Evolutionary conservation across 768 basidiomycete genomes (phyloP), one percentile per base, ranked within the genome.

Genomic region (Phylloporus arenicola): DNA sequence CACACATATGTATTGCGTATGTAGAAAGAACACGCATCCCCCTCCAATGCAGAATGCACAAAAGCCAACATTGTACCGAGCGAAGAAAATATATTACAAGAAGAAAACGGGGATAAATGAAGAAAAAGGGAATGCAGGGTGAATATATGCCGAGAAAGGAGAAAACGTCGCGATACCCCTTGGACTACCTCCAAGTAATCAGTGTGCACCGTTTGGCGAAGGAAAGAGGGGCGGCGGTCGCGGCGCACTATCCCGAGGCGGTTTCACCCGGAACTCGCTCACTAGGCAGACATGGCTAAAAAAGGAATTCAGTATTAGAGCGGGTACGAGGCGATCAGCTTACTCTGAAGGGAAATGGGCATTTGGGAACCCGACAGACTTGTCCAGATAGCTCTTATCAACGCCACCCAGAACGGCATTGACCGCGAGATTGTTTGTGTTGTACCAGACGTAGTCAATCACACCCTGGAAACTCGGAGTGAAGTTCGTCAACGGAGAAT

Each of bases 341-440:
- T 69, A 97, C 93, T 97, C 94, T 52, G 92, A 94, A 20, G 95
- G 92, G 77, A 93, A 96, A 65, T 97, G 92, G 2, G 84, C 81
- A 68, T 97, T 94, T 25, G 96, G 96, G 77, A 98, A 98, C 33
- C 96, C 96, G 40, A 97, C 95, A 16, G 82, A 82, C 72, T 91
- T 91, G 56, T 86, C 83, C 64, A 97, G 65, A 73, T 99, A 99
- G 22, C 64, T 64, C 59, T 75, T 77, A 64, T 97, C 93, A 51
- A 97, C 84, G 66, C 88, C 91, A 13, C 89, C 89, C 39, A 98
- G 74, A n/a, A 95, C 82, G 19, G 84, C 83, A 53, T 85, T 92
- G 24, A 89, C 83, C 10, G 79, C 75, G 44, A 98, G 57, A 52
- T 82, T 90, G 43, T 75, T 72, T 0, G 82, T 78, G 51, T 86